Conservation (phyloP, 2,329 filamentous ascomycete species). For the Gremmenia infestans region DNA sequence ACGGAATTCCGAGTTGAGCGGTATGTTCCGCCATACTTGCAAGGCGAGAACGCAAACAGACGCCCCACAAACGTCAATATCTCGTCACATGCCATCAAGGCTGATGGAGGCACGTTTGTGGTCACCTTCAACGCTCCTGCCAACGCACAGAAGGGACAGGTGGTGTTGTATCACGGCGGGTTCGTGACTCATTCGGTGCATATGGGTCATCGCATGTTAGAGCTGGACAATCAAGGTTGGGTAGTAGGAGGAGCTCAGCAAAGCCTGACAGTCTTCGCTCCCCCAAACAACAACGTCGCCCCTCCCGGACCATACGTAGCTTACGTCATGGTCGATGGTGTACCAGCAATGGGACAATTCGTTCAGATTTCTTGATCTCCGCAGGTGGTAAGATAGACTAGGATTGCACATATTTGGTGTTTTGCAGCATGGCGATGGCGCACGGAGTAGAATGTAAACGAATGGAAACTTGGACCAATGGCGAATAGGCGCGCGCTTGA, state of each 20-base stretch:
- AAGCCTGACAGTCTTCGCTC: conserved; percentile 47
- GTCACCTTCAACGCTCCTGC: conserved; percentile 43
- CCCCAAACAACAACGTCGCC: conserved; percentile 49
- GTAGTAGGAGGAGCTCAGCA: conserved; percentile 36
- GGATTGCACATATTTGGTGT: not conserved
- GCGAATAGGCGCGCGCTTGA: not conserved
- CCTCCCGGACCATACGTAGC: conserved; percentile 57
- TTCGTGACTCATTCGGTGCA: conserved; percentile 57
- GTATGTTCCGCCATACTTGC: conserved; percentile 56
- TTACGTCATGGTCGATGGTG: conserved; percentile 44
- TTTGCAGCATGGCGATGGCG: not conserved
- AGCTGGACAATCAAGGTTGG: conserved; percentile 47
- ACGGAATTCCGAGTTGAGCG: conserved; percentile 60
- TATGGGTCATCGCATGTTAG: conserved; percentile 55
- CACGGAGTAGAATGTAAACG: not conserved
- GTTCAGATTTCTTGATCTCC: conserved; percentile 20
- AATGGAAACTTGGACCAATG: conserved; percentile 4
- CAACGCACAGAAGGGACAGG: conserved; percentile 40
- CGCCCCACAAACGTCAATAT: conserved; percentile 46
- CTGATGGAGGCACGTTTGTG: conserved; percentile 40
- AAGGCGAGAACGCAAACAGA: conserved; percentile 42
- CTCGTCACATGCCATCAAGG: conserved; percentile 38
- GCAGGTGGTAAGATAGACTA: not conserved
- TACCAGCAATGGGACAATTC: conserved; percentile 30
- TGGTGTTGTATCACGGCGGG: conserved; percentile 52